A percentile compares a stretch with the other conserved stretches of the same genome.
Conservation (phyloP, 2,329 filamentous ascomycete genomes). For the Cladophialophora immunda region DNA sequence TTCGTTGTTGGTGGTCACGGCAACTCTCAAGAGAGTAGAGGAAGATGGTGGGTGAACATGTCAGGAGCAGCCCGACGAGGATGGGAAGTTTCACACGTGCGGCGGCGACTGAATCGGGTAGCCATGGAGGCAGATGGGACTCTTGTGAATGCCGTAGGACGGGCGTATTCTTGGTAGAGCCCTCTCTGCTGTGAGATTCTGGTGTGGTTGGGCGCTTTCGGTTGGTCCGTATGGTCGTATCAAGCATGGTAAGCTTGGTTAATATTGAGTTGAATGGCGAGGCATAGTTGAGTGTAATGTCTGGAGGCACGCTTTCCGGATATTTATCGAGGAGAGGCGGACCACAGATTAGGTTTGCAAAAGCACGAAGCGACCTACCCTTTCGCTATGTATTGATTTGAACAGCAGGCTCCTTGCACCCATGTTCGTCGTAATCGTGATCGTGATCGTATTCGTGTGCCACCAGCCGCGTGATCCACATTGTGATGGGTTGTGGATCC, state of each 20-base stretch:
- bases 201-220: background rate
- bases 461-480: background rate
- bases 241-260: background rate
- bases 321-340: background rate
- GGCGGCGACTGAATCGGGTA: background rate
- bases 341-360: background rate
- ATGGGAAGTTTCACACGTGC: background rate
- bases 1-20: background rate
- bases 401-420: background rate
- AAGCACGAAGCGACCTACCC: background rate
- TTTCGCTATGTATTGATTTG: background rate
- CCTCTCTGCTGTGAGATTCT: background rate
- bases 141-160: background rate
- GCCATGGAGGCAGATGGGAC: background rate
- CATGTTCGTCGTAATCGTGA: background rate
- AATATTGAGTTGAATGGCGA: background rate
- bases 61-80: background rate
- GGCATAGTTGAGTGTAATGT: background rate
- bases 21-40: slow-evolving; percentile 8
- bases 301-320: background rate
- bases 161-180: background rate
- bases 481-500: background rate
- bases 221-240: background rate
- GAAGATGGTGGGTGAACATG: background rate
- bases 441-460: slow-evolving; percentile 8